Base-by-base conservation (phyloP, 768 basidiomycete genomes). In the Neoboletus subvelutipes region DNA sequence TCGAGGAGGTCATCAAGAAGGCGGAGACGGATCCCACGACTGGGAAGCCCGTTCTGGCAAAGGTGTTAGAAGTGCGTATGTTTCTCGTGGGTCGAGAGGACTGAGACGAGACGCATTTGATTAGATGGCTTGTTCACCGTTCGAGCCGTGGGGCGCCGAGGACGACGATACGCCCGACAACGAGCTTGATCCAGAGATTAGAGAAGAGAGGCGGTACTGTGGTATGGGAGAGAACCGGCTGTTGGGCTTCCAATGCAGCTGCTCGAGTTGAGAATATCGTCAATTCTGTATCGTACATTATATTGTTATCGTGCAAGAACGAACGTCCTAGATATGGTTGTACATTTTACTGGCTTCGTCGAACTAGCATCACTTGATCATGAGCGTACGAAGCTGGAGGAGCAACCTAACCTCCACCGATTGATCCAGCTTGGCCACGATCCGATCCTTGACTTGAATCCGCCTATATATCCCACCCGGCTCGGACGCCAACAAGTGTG, bases 241-340 rank as follows among this genome's bases (percentile, higher is more conserved):
- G 82, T 73, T 95, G 36, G 94, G 94, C 1, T 94, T 95, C 75
- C 93, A 95, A 70, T 97, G 94, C 70, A 94, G 92, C 62, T 95
- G 94, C 67, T 94, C 92, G 22, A 94, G 91, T 71, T 93, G 69
- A 78, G 20, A 41, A 58, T 40, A 15, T 48, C 29, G 26, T n/a
- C n/a, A n/a, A 22, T 49, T 29, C 17, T 26, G 8, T 36, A n/a
- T 47, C 12, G 28, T 17, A 39, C 7, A 17, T 43, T 51, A 41
- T 26, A 3, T 9, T 20, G 29, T 24, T 10, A 34, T 36, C 2
- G 9, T 37, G 13, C 45, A 33, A 20, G n/a, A 34, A 53, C 24
- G 17, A 42, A 29, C 29, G 5, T 41, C 12, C 22, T 24, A 45
- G 5, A n/a, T 12, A 17, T 37, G n/a, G 36, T 50, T 33, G 47